Evolutionary conservation across 1,284 basidiomycete genomes (phyloP), one percentile per base, ranked within the genome.

Genomic region (Trichosporon faecale): DNA sequence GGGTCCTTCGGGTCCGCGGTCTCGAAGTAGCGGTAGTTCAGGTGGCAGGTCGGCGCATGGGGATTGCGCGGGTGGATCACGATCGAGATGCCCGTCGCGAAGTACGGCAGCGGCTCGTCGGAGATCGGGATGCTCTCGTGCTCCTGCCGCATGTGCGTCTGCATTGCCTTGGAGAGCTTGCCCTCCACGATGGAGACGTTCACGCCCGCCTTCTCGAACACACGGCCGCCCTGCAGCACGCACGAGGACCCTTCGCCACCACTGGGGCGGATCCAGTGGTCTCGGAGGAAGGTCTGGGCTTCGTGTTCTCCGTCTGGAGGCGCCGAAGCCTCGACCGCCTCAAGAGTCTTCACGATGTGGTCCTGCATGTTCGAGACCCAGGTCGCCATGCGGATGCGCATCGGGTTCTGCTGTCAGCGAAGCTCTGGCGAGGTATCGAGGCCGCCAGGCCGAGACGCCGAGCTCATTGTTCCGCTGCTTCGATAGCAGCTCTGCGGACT

Each of bases 1-100:
- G 74, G 74, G 71, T 67, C 85, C 80, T 66, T 83, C 46, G 85
- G 85, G 74, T 91, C 88, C 16, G 89, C 89, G 75, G 94, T 88
- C 84, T 98, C 97, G 82, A 99, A 99, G 85, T 98, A 99, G 68
- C 97, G 91, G 80, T 96, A 98, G 84, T 99, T 99, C 74, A 93
- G 90, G 83, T 99, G 96, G 7, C 93, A 90, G n/a, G 95, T 97
- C 1, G 93, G 93, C 16, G 91, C 89, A 76, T 92, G 89, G 0
- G 97, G 97, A 84, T 95, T 97, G 72, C 89, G 88, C 0, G 96
- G 95, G 84, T 99, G 97, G 29, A 98, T 88, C 75, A 99, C 94
- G 75, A 98, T 88, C 72, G 90, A 92, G 76, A 99, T 86, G 0
- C 96, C 96, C 0, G 92, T 92, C 6, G 93, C 96, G 80, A 95